phyloP scores from a whole-genome alignment of 1,139 yeast species.

The Yamadazyma diospyri region DNA sequence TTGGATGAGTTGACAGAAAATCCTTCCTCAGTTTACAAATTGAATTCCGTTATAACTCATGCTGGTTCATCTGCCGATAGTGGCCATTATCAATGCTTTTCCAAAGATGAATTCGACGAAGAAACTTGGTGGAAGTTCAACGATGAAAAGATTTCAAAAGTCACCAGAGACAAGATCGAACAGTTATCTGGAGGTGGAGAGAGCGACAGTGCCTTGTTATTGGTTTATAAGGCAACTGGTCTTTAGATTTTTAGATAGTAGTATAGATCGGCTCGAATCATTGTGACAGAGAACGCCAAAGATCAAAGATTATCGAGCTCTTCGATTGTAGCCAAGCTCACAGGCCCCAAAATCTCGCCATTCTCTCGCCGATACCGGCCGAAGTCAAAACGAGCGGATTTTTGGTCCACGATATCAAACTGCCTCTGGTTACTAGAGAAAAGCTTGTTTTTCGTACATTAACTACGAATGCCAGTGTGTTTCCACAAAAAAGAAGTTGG shows the following conservation, averaged over 20 bases:
- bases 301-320: too few relatives aligned
- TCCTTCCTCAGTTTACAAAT: constrained; percentile 83
- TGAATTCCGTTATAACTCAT: constrained; percentile 83
- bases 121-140: constrained; percentile 92
- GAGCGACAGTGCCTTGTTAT: constrained; percentile 88
- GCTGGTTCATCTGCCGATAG: constrained; percentile 95
- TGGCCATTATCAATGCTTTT: constrained; percentile 94
- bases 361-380: too few relatives aligned
- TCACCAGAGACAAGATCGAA: constrained; percentile 77
- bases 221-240: constrained; percentile 80
- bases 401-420: too few relatives aligned
- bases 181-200: constrained; percentile 96
- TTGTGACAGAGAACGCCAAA: too few relatives aligned
- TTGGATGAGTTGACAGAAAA: constrained; percentile 59
- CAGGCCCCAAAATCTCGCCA: too few relatives aligned
- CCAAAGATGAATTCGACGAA: constrained; percentile 68
- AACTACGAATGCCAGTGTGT: too few relatives aligned
- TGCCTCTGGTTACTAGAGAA: too few relatives aligned
- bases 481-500: too few relatives aligned
- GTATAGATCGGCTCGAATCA: too few relatives aligned
- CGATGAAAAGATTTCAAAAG: constrained; percentile 83
- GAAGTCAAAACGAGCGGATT: too few relatives aligned
- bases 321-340: too few relatives aligned
- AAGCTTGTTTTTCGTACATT: too few relatives aligned
- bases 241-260: constrained; percentile 6